These are phyloP conservation scores for Lasiodiplodia citricola DNA, from an alignment of 2,329 filamentous ascomycete species.

Conservation along the genomic window DNA sequence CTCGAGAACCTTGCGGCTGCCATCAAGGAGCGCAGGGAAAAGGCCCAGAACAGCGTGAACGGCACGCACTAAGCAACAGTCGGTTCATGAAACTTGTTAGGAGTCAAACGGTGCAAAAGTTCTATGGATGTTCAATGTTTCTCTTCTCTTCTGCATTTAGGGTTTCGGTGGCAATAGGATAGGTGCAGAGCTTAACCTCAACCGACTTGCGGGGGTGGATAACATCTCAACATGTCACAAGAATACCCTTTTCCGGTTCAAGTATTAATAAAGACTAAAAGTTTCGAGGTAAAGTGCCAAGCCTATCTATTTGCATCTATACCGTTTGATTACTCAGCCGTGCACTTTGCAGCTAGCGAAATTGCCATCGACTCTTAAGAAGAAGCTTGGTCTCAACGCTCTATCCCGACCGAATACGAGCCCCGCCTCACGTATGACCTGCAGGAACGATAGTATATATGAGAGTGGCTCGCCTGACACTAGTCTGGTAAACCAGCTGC, in stretches of 20 bases:
- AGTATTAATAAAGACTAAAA: background rate
- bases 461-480: background rate
- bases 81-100: constrained; percentile 14
- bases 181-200: background rate
- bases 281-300: background rate
- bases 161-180: constrained; percentile 8
- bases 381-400: background rate
- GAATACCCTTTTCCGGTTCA: background rate
- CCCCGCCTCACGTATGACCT: background rate
- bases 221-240: background rate
- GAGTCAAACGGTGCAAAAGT: constrained; percentile 20
- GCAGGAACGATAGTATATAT: background rate
- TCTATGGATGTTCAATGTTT: background rate
- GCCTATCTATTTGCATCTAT: background rate
- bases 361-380: background rate
- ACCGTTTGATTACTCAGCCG: background rate
- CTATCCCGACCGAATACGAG: background rate
- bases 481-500: background rate
- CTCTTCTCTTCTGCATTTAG: background rate
- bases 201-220: background rate
- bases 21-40: constrained; percentile 73
- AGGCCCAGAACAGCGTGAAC: constrained; percentile 11
- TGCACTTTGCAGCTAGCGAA: background rate
- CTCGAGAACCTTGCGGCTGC: constrained; percentile 86
- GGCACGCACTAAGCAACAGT: constrained; percentile 11